A percentile compares a stretch with the other conserved stretches of the same genome.
Evolutionary conservation across 768 basidiomycete genomes (phyloP).

Genomic region (Baorangia bicolor): DNA sequence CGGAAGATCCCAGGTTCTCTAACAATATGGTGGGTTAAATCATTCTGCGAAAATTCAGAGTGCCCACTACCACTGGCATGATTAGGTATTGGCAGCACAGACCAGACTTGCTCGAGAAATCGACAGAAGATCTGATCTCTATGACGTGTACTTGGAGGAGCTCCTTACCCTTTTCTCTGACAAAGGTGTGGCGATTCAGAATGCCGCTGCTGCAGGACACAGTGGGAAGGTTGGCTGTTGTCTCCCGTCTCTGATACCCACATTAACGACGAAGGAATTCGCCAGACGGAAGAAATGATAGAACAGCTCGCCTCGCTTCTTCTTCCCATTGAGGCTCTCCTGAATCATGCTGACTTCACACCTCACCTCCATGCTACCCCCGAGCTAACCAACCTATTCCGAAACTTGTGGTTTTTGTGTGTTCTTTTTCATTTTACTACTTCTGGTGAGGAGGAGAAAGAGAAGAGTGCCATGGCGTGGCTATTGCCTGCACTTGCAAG

Average conservation of each 20-base stretch:
- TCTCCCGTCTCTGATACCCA: constrained; percentile 4
- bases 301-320: constrained; percentile 85
- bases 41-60: not conserved
- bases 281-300: constrained; percentile 77
- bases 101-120: constrained; percentile 85
- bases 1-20: constrained; percentile 84
- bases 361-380: constrained; percentile 54
- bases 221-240: constrained; percentile 55
- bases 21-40: constrained; percentile 75
- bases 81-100: constrained; percentile 84
- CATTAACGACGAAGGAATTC: constrained; percentile 2
- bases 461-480: constrained; percentile 74
- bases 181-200: constrained; percentile 89
- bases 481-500: constrained; percentile 70
- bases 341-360: constrained; percentile 68
- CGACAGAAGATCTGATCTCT: constrained; percentile 69
- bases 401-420: constrained; percentile 93
- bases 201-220: constrained; percentile 63
- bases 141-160: constrained; percentile 79
- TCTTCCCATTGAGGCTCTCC: constrained; percentile 86
- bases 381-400: constrained; percentile 73
- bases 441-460: constrained; percentile 39
- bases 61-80: not conserved
- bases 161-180: constrained; percentile 84
- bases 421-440: constrained; percentile 78